Evolutionary conservation across 75 land plant species (phyloP).

Genomic region (Isoetes taiwanensis): DNA sequence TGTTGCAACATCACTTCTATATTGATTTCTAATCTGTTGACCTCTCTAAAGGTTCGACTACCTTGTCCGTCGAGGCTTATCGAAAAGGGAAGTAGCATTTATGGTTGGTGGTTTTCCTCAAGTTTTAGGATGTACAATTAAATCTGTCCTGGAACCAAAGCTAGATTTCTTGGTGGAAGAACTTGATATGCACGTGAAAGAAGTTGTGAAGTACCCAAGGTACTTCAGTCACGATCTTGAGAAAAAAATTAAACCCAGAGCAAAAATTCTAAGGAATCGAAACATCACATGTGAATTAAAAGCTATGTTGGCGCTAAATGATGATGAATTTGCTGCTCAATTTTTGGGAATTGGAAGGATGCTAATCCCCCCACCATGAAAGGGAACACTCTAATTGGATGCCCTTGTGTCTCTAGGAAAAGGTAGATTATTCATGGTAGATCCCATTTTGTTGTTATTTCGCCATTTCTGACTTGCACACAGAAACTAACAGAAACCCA

Average conservation of each 20-base stretch:
- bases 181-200: constrained; percentile 46
- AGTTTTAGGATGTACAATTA: constrained; percentile 68
- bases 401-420: no score
- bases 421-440: no score
- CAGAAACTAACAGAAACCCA: no score
- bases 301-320: constrained; percentile 65
- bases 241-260: constrained; percentile 77
- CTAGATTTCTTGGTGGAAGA: constrained; percentile 40
- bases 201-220: constrained; percentile 71
- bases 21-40: no score
- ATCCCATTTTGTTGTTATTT: no score
- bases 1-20: no score
- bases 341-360: constrained; percentile 44
- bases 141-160: constrained; percentile 65
- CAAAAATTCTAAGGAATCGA: constrained; percentile 36
- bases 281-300: constrained; percentile 45
- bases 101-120: constrained; percentile 84
- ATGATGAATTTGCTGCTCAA: constrained; percentile 68
- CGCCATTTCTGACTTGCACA: no score
- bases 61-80: constrained; percentile 35
- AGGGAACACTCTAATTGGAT: no score
- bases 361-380: constrained; percentile 44
- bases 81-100: constrained; percentile 36
- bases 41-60: constrained; percentile 43
- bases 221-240: constrained; percentile 82